phyloP scores from a whole-genome alignment of 2,329 filamentous ascomycete species.

The Camillea tinctor region DNA sequence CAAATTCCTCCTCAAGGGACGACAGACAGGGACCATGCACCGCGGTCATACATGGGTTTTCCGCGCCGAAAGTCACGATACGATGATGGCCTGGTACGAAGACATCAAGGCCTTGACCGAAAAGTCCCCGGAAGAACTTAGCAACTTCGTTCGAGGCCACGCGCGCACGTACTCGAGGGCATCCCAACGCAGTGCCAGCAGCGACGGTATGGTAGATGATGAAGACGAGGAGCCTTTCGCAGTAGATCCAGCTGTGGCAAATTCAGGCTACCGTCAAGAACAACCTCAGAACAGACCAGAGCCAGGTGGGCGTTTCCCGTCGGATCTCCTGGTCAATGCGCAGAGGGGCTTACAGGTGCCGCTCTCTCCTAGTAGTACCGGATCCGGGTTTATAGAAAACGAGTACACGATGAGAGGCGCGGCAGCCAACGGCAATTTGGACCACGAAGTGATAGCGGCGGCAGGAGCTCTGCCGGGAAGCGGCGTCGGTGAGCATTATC shows the following conservation, averaged over 20 bases:
- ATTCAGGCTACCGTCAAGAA: constrained; percentile 49
- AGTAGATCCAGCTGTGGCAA: constrained; percentile 49
- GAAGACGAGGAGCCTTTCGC: constrained; percentile 66
- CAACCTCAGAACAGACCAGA: constrained; percentile 66
- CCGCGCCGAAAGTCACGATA: constrained; percentile 75
- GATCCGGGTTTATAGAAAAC: constrained; percentile 54
- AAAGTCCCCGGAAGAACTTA: constrained; percentile 82
- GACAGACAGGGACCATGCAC: constrained; percentile 90
- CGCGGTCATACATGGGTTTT: constrained; percentile 74
- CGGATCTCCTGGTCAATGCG: constrained; percentile 80
- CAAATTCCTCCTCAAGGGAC: constrained; percentile 97
- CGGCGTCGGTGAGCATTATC: constrained; percentile 37
- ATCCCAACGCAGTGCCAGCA: constrained; percentile 63
- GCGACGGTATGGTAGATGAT: constrained; percentile 76
- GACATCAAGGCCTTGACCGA: constrained; percentile 90
- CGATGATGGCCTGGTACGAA: constrained; percentile 95
- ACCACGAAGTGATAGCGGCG: constrained; percentile 59
- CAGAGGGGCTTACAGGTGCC: constrained; percentile 77
- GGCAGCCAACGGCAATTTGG: constrained; percentile 31
- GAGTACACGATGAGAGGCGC: constrained; percentile 23
- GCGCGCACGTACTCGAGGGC: constrained; percentile 72
- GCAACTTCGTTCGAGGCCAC: constrained; percentile 81
- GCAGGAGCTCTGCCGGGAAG: constrained; percentile 54
- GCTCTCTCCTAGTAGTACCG: constrained; percentile 78
- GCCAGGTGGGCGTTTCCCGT: constrained; percentile 96